phyloP scores from a whole-genome alignment of 1,139 yeast genomes.

The Hyphopichia pseudoburtonii region DNA sequence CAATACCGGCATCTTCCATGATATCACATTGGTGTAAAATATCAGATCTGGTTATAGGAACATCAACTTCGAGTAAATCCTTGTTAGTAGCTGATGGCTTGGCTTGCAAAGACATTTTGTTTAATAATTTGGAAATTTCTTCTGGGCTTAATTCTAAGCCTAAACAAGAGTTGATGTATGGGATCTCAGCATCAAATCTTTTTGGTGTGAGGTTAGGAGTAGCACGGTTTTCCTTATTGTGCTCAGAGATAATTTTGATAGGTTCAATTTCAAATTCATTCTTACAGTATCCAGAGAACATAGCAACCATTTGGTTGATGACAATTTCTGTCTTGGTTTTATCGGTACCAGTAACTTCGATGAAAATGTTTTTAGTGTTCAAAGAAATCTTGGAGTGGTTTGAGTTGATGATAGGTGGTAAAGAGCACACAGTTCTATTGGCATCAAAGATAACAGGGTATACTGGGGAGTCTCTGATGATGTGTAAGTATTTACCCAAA shows the following conservation, averaged over 20 bases:
- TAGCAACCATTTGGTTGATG: slow-evolving; percentile 87
- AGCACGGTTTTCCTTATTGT: slow-evolving; percentile 73
- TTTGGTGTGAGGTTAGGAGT: slow-evolving; percentile 76
- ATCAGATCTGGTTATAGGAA: slow-evolving; percentile 95
- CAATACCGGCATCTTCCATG: slow-evolving; percentile 98
- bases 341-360: slow-evolving; percentile 95
- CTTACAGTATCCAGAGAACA: slow-evolving; percentile 86
- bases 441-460: slow-evolving; percentile 88
- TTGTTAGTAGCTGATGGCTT: slow-evolving; percentile 47
- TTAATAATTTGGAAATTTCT: slow-evolving; percentile 67
- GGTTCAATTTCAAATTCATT: slow-evolving; percentile 87
- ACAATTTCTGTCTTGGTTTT: slow-evolving; percentile 90
- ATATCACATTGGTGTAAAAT: slow-evolving; percentile 96
- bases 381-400: slow-evolving; percentile 85
- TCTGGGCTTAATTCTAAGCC: slow-evolving; percentile 73
- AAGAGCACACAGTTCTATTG: slow-evolving; percentile 75
- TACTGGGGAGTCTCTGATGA: slow-evolving; percentile 85
- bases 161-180: slow-evolving; percentile 87
- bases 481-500: slow-evolving; percentile 82
- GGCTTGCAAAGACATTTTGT: slow-evolving; percentile 80
- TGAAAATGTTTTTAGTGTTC: slow-evolving; percentile 82
- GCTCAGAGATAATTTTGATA: slow-evolving; percentile 78
- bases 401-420: slow-evolving; percentile 97
- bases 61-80: slow-evolving; percentile 62
- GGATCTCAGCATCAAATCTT: slow-evolving; percentile 69